A percentile compares a stretch with the other conserved stretches of the same genome.
phyloP scores from a whole-genome alignment of 139 green algal genomes.

The Chlamydomonas schloesseri region DNA sequence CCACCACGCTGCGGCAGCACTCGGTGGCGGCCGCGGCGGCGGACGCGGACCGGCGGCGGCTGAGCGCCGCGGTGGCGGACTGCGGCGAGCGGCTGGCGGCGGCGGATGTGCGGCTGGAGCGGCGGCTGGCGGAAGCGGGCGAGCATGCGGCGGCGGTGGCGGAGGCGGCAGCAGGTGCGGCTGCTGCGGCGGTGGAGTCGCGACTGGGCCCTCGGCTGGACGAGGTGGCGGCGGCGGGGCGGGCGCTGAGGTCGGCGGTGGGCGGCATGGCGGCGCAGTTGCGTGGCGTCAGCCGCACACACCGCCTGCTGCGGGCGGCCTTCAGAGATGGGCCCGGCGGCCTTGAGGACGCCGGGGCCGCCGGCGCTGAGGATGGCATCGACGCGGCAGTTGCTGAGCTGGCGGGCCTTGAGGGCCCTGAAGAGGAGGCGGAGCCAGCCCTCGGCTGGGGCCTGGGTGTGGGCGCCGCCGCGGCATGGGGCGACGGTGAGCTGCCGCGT shows the following conservation, averaged over 20 bases:
- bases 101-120: not conserved
- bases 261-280: not conserved
- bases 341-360: not conserved
- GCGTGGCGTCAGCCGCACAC: not conserved
- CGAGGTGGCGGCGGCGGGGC: not conserved
- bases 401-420: too few relatives aligned
- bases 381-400: too few relatives aligned
- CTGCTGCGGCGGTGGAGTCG: not conserved
- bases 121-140: not conserved
- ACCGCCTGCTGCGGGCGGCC: constrained; percentile 6
- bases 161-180: too few relatives aligned
- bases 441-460: too few relatives aligned
- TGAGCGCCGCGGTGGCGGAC: not conserved
- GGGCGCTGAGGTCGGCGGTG: not conserved
- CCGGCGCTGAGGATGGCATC: not conserved
- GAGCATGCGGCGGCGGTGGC: not conserved
- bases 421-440: too few relatives aligned
- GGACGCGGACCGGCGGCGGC: not conserved
- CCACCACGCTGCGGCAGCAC: constrained; percentile 3
- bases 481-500: too few relatives aligned
- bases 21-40: not conserved
- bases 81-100: not conserved
- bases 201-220: not conserved
- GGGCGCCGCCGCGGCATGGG: too few relatives aligned
- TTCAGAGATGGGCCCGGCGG: not conserved